These are phyloP conservation scores for Purshia tridentata DNA, from an alignment of 306 rosid species.

Conservation along the genomic window DNA sequence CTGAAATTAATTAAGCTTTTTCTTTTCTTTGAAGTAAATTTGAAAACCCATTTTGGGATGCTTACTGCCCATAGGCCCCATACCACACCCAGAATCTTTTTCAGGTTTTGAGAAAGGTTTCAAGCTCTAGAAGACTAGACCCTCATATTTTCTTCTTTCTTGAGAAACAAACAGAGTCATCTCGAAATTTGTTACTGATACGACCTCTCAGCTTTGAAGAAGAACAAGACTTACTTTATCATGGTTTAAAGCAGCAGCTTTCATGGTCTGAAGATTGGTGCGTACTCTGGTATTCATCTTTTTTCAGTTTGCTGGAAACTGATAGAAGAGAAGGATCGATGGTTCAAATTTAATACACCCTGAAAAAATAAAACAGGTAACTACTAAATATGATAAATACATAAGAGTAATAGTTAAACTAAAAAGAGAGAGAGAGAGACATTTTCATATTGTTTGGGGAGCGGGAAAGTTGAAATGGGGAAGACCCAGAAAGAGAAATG, in stretches of 20 bases:
- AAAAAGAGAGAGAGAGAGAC: slow-evolving; percentile 12
- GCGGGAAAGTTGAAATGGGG: slow-evolving; percentile 73
- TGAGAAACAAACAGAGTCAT: slow-evolving; percentile 27
- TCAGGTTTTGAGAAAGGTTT: slow-evolving; percentile 12
- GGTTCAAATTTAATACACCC: slow-evolving; percentile 34
- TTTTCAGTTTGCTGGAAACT: slow-evolving; percentile 33
- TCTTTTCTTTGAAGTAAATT: slow-evolving; percentile 28
- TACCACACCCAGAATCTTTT: background rate
- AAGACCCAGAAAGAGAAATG: slow-evolving; percentile 37
- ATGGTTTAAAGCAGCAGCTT: slow-evolving; percentile 43
- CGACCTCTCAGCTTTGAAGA: slow-evolving; percentile 14
- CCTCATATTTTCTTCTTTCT: slow-evolving; percentile 13
- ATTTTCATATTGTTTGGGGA: slow-evolving; percentile 39
- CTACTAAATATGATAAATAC: slow-evolving; percentile 8
- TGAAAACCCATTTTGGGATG: slow-evolving; percentile 21
- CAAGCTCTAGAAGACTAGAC: slow-evolving; percentile 6
- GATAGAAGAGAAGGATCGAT: slow-evolving; percentile 24
- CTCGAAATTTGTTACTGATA: slow-evolving; percentile 25
- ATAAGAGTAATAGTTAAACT: slow-evolving; percentile 7
- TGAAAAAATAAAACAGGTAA: slow-evolving; percentile 27
- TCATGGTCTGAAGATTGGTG: slow-evolving; percentile 58
- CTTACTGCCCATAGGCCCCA: background rate
- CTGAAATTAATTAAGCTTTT: slow-evolving; percentile 23
- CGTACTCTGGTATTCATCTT: slow-evolving; percentile 65
- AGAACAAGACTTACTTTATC: slow-evolving; percentile 45